Base-by-base conservation (phyloP, 805 yeast species). In the Ogataea zsoltii region DNA sequence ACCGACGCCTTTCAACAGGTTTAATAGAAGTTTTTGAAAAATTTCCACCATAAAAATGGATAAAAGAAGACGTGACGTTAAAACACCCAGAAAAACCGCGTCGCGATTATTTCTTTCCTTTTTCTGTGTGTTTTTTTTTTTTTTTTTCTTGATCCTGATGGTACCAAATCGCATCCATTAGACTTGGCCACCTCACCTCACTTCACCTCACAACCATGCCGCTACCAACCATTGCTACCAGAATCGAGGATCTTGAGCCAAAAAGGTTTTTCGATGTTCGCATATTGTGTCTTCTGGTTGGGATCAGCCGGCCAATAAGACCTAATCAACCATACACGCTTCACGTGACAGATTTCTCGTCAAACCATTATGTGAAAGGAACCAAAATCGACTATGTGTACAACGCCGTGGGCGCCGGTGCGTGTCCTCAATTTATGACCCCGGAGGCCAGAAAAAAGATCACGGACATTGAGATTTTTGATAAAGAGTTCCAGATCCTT, bases 321-420 rank as follows among this genome's bases (percentile, higher is more conserved):
- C 32, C 39, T 19, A 31, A 30, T 13, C 26, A 43, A 16, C 63
- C 63, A 9, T 46, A 41, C 17, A 45, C 38, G 9, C 29, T 60
- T n/a, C 59, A 57, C 42, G 21, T 58, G 42, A 54, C 60, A 3
- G 64, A 60, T 36, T 58, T 60, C 15, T 45, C 58, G 0, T 26
- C 30, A 13, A 37, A 41, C 21, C 23, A 44, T 7, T 11, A 14
- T n/a, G 18, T 25, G 19, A 33, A 19, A 9, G 28, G 16, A 2
- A 25, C 53, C 16, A 39, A 13, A 19, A 39, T 47, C 13, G 35
- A 41, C 16, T 23, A 23, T 19, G 35, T 30, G 13, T 31, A 30
- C n/a, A 26, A 26, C 16, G 33, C 18, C 11, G n/a, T 15, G 21
- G 42, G 35, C 2, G 6, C 11, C 4, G 19, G 29, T 3, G 13